Evolutionary conservation across 2,329 filamentous ascomycete genomes (phyloP), one percentile per base, ranked within the genome.

Genomic region (Blumeriella jaapii): DNA sequence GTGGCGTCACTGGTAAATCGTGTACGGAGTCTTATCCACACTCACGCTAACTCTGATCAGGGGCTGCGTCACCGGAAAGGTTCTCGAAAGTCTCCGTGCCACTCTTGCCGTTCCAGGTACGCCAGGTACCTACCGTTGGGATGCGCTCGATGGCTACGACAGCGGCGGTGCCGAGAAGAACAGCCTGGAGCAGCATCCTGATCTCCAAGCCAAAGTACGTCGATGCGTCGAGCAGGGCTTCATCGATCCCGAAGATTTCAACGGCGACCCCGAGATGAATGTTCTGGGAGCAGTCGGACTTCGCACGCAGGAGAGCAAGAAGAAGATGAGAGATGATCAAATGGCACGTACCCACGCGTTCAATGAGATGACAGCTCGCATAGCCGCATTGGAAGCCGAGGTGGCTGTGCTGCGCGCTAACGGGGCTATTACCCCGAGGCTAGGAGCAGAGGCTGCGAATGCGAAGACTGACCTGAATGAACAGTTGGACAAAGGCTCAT

Each of bases 221-320:
- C 70, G 69, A 29, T 83, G 81, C 33, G 58, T 95, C 15, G 67
- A 70, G 39, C 70, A 87, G 55, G 85, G 84, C 15, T 82, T 91
- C 50, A 79, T 96, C 49, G 79, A 82, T 47, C 69, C 84, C 26
- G 78, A 83, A 33, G 89, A 95, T 49, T 95, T 85, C 75, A 89
- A 80, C 20, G 85, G 85, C 9, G 55, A 57, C 24, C 50, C 53
- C 25, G 54, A 55, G 26, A 55, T 56, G 48, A 57, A 57, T 20
- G 35, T 42, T 13, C 50, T 56, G 14, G 55, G 55, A 2, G 40
- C 50, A 27, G 43, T 27, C 11, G 55, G 55, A 16, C 38, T 51
- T 10, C 43, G 29, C 4, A 49, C 46, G 6, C 26, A 35, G 9
- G 47, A 43, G 22, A 40, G 33, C 11, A 51, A 50, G 42, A 50